Evolutionary conservation across 768 basidiomycete species (phyloP), one percentile per base, ranked within the genome.

Genomic region (Trametes meyenii): DNA sequence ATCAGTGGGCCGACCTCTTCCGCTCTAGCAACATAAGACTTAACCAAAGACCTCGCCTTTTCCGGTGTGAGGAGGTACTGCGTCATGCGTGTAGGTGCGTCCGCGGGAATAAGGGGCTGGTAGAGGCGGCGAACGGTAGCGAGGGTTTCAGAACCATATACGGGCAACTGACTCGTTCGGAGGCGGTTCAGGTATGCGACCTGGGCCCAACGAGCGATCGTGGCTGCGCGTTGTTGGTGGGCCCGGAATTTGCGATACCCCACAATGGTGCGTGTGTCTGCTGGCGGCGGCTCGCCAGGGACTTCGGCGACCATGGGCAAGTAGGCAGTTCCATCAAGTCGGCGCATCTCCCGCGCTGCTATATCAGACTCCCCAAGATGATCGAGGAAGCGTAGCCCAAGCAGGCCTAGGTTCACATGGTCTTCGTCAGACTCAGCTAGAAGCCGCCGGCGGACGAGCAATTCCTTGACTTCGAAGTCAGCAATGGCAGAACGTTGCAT

Each of bases 391-490:
- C 73, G 79, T 36, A 94, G 71, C 11, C 88, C 86, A 23, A 92
- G 77, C 19, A 87, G 65, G 43, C 84, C 84, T n/a, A 92, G 73
- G 65, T 89, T 82, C 40, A 87, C 63, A 51, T 57, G 70, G 65
- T 90, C 83, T 73, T 83, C 68, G 68, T 84, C 75, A 36, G 76
- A 69, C 14, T 82, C 81, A 33, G 79, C 73, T 12, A 95, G 71
- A 29, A 97, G 75, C 49, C 86, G 80, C 35, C 92, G 86, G 13
- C 97, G 84, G 38, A 96, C 73, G 35, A 98, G 83, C 66, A 99
- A 72, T 60, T 98, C 90, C 81, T 96, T 83, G 83, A 97, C 84
- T 77, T 94, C 80, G 74, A 87, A 87, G 75, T 92, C 85, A 62
- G 85, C 92, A 62, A 85, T 81, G 56, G 82, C 92, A 59, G 88